Percentiles rank a stretch among this genome's conserved stretches.
Conservation (phyloP, 192 early-diverging fungal genomes). For the Coemansia sp. region DNA sequence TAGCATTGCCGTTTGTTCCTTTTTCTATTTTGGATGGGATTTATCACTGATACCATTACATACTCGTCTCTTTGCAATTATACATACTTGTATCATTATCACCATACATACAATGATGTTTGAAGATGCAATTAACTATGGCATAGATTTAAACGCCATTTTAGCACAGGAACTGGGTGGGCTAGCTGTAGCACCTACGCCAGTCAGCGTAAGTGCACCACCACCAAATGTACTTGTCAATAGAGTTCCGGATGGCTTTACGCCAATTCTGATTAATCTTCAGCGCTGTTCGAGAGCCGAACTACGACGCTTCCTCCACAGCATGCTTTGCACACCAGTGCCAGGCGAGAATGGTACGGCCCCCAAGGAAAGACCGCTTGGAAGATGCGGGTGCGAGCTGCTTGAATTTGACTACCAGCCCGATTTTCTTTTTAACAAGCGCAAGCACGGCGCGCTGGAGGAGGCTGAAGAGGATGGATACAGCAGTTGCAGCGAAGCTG, state of each 20-base stretch:
- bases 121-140: constrained; percentile 25
- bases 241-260: constrained; percentile 40
- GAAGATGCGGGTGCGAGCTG: constrained; percentile 42
- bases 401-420: constrained; percentile 51
- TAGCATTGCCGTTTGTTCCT: constrained; percentile 2
- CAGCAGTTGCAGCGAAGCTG: constrained; percentile 5
- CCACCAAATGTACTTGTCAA: constrained; percentile 39
- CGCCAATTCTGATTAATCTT: constrained; percentile 41
- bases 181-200: constrained; percentile 30
- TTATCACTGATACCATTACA: background rate
- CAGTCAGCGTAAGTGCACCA: constrained; percentile 14
- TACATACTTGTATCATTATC: background rate
- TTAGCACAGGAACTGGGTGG: constrained; percentile 40
- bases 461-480: constrained; percentile 13
- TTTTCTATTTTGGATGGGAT: constrained; percentile 1
- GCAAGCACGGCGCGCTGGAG: background rate
- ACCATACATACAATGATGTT: constrained; percentile 18
- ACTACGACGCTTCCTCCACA: constrained; percentile 38
- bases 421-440: constrained; percentile 43
- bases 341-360: background rate
- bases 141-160: constrained; percentile 23
- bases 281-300: constrained; percentile 38
- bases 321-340: constrained; percentile 27
- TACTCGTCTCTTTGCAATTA: background rate
- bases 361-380: constrained; percentile 16